Evolutionary conservation across 495 filamentous ascomycete genomes (phyloP), one percentile per base, ranked within the genome.

Genomic region (Trichoderma erinaceum): DNA sequence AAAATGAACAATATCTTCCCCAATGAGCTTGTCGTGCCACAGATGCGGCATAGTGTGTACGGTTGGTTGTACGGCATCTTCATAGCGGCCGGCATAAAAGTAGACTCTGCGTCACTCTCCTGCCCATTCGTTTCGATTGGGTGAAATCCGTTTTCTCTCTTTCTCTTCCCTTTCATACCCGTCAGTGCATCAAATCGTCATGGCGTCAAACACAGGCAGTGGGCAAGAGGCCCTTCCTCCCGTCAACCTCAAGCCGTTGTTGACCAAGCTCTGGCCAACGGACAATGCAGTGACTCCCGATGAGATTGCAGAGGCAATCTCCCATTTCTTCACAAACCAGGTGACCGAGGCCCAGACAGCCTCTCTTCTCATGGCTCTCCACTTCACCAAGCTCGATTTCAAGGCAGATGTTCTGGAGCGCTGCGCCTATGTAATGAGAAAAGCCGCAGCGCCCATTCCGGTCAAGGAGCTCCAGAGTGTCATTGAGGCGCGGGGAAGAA

Each of bases 301-400:
- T 44, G 90, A 96, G 69, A 94, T 99, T 72, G 92, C 93, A 67
- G 79, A 88, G 10, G 93, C 95, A 18, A 88, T 99, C 71, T 88
- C 91, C 3, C 82, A 90, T 71, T 94, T 97, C 74, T 97, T 98
- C 74, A 92, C 90, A 32, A 87, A 97, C 78, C 83, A 86, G 52
- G 80, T 97, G 2, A 93, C 90, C 1, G 86, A 89, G 32, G 89
- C 93, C 8, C 96, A 98, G 71, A 90, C 89, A 4, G 89, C 89
- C 7, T 88, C 92, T 35, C 83, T 99, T 16, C 81, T 99, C 23
- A 97, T 94, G 38, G 87, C 91, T 27, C 80, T 99, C 27, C 92
- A 97, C 75, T 96, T 93, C 71, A 96, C 92, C 1, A 88, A 87
- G 21, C 85, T 87, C 69, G 93, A 97, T 74, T 83, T 86, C 58